phyloP scores from a whole-genome alignment of 257 asterid species.

The Cinchona pubescens region DNA sequence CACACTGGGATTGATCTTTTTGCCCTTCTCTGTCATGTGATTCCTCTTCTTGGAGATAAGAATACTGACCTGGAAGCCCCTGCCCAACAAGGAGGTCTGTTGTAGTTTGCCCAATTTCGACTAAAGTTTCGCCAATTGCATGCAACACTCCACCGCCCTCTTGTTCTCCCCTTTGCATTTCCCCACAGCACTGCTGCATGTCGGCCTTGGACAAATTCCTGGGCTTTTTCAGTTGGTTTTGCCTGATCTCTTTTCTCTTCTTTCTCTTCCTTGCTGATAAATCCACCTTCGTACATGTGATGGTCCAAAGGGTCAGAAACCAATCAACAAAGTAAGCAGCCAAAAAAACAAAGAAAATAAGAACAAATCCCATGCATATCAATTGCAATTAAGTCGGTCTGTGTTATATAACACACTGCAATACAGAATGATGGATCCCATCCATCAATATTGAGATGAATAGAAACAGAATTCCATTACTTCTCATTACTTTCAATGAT shows the following conservation, averaged over 20 bases:
- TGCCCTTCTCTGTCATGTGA: background rate
- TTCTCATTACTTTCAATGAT: too few species aligned
- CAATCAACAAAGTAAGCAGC: background rate
- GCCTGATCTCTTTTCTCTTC: background rate
- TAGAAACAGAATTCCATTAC: too few species aligned
- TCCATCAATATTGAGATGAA: too few species aligned
- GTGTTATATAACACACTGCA: too few species aligned
- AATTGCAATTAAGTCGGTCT: too few species aligned
- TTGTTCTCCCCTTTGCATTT: conserved; percentile 9
- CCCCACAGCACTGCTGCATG: conserved; percentile 9
- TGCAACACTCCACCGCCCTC: conserved; percentile 43
- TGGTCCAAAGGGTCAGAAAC: background rate
- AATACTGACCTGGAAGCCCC: conserved; percentile 10
- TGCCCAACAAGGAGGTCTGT: conserved; percentile 61
- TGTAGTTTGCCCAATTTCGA: conserved; percentile 73
- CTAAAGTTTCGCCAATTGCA: conserved; percentile 84
- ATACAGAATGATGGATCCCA: too few species aligned
- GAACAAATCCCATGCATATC: too few species aligned
- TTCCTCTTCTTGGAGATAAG: background rate
- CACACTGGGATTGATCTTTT: background rate
- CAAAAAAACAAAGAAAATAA: background rate
- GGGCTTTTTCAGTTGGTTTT: conserved; percentile 2
- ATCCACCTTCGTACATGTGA: conserved; percentile 16
- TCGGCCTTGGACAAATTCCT: conserved; percentile 8
- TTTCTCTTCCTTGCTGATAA: background rate